phyloP scores from a whole-genome alignment of 768 basidiomycete species.

The Collybia sp. region DNA sequence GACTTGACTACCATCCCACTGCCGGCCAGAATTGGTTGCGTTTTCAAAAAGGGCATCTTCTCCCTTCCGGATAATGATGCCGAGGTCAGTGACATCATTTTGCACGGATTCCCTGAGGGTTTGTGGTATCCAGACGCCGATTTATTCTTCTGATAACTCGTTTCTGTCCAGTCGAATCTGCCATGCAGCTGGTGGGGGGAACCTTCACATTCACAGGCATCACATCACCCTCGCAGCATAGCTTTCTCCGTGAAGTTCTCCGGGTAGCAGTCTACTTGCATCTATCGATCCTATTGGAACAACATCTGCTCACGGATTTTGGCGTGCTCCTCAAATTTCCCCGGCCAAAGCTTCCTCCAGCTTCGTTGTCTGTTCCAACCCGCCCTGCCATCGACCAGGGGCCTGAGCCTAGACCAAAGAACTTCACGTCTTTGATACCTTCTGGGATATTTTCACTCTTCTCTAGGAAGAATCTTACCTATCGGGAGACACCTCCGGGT shows the following conservation, averaged over 20 bases:
- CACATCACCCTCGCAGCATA: constrained; percentile 35
- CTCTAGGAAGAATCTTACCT: constrained; percentile 18
- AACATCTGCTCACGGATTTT: constrained; percentile 48
- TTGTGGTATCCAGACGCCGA: neutral
- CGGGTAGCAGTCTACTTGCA: constrained; percentile 49
- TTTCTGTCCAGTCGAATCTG: constrained; percentile 13
- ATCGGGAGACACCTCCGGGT: constrained; percentile 15
- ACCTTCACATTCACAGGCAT: constrained; percentile 53
- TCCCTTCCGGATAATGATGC: constrained; percentile 25
- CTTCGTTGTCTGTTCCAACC: constrained; percentile 12
- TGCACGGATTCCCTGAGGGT: neutral
- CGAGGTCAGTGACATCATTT: neutral
- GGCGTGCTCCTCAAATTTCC: constrained; percentile 43
- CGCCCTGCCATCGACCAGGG: neutral
- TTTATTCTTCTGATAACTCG: neutral
- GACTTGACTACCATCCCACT: constrained; percentile 37
- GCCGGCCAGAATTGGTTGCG: constrained; percentile 35
- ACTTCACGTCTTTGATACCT: constrained; percentile 29
- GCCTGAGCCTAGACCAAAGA: constrained; percentile 12
- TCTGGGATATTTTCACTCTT: constrained; percentile 39
- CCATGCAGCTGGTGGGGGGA: constrained; percentile 48
- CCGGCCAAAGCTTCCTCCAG: constrained; percentile 20
- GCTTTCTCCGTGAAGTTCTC: constrained; percentile 41
- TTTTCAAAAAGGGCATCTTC: constrained; percentile 37
- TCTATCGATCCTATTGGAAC: constrained; percentile 58